Evolutionary conservation across 768 basidiomycete genomes (phyloP), one percentile per base, ranked within the genome.

Genomic region (Trametes meyenii): DNA sequence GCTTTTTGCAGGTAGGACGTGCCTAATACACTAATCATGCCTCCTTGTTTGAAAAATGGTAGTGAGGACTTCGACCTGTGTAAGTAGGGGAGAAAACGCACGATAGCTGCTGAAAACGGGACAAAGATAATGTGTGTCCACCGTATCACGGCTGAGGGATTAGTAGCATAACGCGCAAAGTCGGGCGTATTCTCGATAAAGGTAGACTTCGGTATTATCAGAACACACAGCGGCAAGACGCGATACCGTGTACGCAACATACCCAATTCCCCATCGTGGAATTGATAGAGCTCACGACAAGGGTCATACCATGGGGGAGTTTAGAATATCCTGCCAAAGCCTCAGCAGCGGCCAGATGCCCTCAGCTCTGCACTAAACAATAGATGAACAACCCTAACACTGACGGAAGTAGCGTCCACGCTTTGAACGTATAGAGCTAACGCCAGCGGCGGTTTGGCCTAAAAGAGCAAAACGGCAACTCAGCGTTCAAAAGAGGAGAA

Each of bases 121-220:
- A 66, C 65, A 19, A 63, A 66, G 26, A 66, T 16, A 26, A 66
- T 55, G n/a, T 66, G 65, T 1, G 61, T 66, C 65, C 65, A 66
- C 50, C n/a, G n/a, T n/a, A 66, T 57, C 11, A 60, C 58, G 0
- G 61, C 61, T 2, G 59, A 55, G 1, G 65, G 65, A 26, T 49
- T 54, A 2, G 53, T 57, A 8, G 65, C 61, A n/a, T 66, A 66
- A 12, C 65, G 61, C 16, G 65, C 24, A 36, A 66, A 66, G 52
- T 66, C 65, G 11, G 65, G 65, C 65, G 63, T 66, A 52, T 66
- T 66, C 13, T 61, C 65, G 19, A 66, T 66, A 38, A 66, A 66
- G 0, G 65, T 63, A 12, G 65, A 66, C 65, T 66, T 16, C n/a
- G 19, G 16, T 8, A 12, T 13, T 14, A 10, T 50, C 2, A 29